A percentile compares a stretch with the other conserved stretches of the same genome.
Evolutionary conservation across 106 monocot species (phyloP).

Genomic region (Hemerocallis citrina): DNA sequence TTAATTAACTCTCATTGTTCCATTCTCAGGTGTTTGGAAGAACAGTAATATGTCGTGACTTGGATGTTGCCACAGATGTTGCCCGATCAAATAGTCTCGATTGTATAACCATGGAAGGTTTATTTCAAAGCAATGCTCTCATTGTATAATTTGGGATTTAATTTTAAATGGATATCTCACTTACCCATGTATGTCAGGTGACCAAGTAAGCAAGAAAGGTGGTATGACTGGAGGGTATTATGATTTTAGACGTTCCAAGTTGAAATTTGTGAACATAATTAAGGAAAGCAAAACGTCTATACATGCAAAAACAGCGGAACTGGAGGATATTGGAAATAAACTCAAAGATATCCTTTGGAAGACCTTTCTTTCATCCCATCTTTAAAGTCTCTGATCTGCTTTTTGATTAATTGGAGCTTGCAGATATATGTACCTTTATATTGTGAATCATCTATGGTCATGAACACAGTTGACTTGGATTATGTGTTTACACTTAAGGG

Average conservation of each 20-base stretch:
- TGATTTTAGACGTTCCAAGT: slow-evolving; percentile 79
- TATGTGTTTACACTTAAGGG: too few relatives aligned
- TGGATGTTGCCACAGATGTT: slow-evolving; percentile 91
- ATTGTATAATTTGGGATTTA: background rate
- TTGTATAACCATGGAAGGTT: slow-evolving; percentile 94
- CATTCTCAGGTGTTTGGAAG: slow-evolving; percentile 79
- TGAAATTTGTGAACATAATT: slow-evolving; percentile 81
- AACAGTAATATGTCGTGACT: slow-evolving; percentile 91
- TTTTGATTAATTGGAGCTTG: background rate
- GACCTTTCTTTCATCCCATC: background rate
- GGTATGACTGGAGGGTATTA: slow-evolving; percentile 99
- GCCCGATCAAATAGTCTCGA: slow-evolving; percentile 75
- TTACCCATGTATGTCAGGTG: slow-evolving; percentile 40
- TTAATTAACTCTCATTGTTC: background rate
- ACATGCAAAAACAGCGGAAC: slow-evolving; percentile 35
- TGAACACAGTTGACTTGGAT: too few relatives aligned
- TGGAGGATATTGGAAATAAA: slow-evolving; percentile 53
- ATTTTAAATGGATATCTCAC: slow-evolving; percentile 4
- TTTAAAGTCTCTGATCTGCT: background rate
- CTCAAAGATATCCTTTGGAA: slow-evolving; percentile 87
- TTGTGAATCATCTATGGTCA: too few relatives aligned
- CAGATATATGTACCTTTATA: background rate
- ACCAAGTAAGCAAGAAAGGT: slow-evolving; percentile 99
- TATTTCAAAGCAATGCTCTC: background rate
- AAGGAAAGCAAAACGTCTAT: slow-evolving; percentile 63